Conservation (phyloP, 2,329 filamentous ascomycete genomes). For the Penicillium sp. region DNA sequence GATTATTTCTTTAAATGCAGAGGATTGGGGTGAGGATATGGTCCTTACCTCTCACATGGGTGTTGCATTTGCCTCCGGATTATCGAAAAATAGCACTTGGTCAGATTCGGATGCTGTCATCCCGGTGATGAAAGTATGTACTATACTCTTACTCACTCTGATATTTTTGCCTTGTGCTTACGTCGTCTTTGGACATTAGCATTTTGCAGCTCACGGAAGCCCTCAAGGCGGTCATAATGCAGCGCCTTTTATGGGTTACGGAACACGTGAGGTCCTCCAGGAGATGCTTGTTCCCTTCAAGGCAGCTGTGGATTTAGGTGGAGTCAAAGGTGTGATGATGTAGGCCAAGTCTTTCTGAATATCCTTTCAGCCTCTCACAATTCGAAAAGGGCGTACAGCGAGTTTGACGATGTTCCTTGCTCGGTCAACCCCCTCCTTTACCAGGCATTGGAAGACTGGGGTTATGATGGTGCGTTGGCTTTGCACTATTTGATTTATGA, state of each 20-base stretch:
- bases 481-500: no score
- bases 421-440: slow-evolving; percentile 4
- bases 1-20: slow-evolving; percentile 13
- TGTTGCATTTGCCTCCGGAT: slow-evolving; percentile 44
- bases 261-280: slow-evolving; percentile 45
- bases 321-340: slow-evolving; percentile 49
- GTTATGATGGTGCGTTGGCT: slow-evolving; percentile 5
- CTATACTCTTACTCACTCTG: background rate
- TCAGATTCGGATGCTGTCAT: slow-evolving; percentile 44
- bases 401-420: slow-evolving; percentile 9
- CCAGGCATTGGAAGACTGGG: slow-evolving; percentile 37
- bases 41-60: slow-evolving; percentile 48
- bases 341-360: slow-evolving; percentile 7
- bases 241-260: slow-evolving; percentile 47
- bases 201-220: slow-evolving; percentile 48
- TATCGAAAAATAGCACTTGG: slow-evolving; percentile 49
- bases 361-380: background rate
- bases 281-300: slow-evolving; percentile 48
- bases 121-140: slow-evolving; percentile 44
- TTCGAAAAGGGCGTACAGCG: slow-evolving; percentile 4
- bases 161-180: no score
- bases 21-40: slow-evolving; percentile 51
- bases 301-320: slow-evolving; percentile 44
- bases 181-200: slow-evolving; percentile 12
- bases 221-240: slow-evolving; percentile 47